phyloP scores from a whole-genome alignment of 495 filamentous ascomycete species.

The Peziza echinospora region DNA sequence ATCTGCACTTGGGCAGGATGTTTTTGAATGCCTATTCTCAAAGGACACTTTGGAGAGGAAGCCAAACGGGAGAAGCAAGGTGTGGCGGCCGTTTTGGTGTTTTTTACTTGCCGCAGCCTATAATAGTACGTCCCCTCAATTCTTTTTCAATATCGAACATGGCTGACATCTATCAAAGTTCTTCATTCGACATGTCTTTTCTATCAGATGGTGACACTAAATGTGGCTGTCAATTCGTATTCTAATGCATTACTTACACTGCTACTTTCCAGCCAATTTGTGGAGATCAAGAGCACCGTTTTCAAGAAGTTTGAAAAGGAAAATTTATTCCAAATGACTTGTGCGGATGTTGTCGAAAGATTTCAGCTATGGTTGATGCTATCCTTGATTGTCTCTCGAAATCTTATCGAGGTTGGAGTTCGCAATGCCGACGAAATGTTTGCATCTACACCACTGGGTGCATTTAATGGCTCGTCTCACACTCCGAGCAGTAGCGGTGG shows the following conservation, averaged over 20 bases:
- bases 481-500: conserved; percentile 20
- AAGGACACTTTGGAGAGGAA: conserved; percentile 75
- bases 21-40: conserved; percentile 88
- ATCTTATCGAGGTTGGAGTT: conserved; percentile 81
- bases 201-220: conserved; percentile 91
- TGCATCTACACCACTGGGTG: conserved; percentile 19
- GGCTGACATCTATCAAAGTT: conserved; percentile 29
- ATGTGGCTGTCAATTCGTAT: conserved; percentile 96
- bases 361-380: conserved; percentile 98
- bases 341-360: conserved; percentile 87
- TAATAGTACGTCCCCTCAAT: conserved; percentile 13
- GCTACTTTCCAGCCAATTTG: conserved; percentile 84
- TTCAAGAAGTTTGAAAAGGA: conserved; percentile 98
- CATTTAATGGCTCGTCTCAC: conserved; percentile 6
- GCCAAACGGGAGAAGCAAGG: conserved; percentile 70
- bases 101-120: conserved; percentile 74
- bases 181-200: conserved; percentile 71
- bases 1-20: conserved; percentile 80
- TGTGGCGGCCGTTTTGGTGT: conserved; percentile 77
- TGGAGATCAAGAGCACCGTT: conserved; percentile 91
- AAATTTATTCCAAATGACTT: conserved; percentile 88
- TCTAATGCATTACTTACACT: conserved; percentile 87
- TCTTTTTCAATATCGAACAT: background rate
- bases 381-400: conserved; percentile 81
- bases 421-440: conserved; percentile 28